Conservation (phyloP, 164 flowering plant genomes). For the Vitis riparia region DNA sequence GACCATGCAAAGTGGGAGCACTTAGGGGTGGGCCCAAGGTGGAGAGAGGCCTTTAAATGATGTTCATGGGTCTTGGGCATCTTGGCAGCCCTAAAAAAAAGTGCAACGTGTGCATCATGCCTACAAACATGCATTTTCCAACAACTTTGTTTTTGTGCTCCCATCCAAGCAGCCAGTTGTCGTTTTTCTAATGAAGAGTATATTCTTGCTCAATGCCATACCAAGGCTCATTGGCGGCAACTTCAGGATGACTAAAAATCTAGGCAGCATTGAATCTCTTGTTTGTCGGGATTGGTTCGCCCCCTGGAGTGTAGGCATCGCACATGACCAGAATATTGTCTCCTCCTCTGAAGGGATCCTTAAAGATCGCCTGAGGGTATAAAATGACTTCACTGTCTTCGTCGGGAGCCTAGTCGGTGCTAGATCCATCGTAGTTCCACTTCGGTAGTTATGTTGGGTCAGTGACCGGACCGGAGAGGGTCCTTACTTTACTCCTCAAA, state of each 20-base stretch:
- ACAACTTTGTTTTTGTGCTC: too few relatives aligned
- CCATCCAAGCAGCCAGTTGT: constrained; percentile 41
- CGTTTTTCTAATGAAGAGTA: constrained; percentile 28
- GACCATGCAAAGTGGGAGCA: too few relatives aligned
- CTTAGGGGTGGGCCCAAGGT: too few relatives aligned
- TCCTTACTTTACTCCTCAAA: too few relatives aligned
- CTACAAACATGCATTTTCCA: too few relatives aligned
- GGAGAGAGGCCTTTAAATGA: too few relatives aligned
- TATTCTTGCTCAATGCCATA: constrained; percentile 43
- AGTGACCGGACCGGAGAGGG: too few relatives aligned
- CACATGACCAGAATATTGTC: constrained; percentile 65
- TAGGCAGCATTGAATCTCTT: constrained; percentile 52
- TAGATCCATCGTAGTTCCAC: constrained; percentile 26
- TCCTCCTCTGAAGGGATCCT: constrained; percentile 63
- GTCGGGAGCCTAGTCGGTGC: constrained; percentile 48
- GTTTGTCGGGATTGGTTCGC: constrained; percentile 64
- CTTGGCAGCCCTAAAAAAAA: too few relatives aligned
- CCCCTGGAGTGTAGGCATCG: constrained; percentile 59
- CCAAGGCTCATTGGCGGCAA: constrained; percentile 52
- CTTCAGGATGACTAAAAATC: constrained; percentile 50
- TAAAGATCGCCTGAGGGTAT: constrained; percentile 63
- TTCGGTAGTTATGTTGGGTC: too few relatives aligned
- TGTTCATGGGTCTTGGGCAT: too few relatives aligned
- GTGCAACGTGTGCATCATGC: too few relatives aligned
- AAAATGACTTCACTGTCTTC: constrained; percentile 50